Evolutionary conservation across 140 eudicot genomes (phyloP), one percentile per base, ranked within the genome.

Genomic region (Cichorium intybus): DNA sequence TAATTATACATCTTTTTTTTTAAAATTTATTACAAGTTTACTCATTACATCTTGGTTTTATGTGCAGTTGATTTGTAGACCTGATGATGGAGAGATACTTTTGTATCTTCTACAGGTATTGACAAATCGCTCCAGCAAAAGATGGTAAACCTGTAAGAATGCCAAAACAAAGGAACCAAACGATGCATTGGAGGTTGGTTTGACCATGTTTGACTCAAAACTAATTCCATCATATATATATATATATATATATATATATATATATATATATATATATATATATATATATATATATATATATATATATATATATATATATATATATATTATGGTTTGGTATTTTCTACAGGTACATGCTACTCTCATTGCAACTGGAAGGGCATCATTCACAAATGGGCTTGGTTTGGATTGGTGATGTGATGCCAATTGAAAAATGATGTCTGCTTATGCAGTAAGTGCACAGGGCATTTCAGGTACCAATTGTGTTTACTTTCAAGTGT

Each of bases 331-430:
- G 53, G 26, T 67, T 48, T 33, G 43, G 29, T 55, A 67, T 22
- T 39, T 17, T 18, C 66, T 75, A 52, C 87, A 92, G 98, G 97
- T 94, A 18, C 91, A 94, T 82, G 97, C 95, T 34, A 95, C 99
- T 54, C 87, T 94, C 41, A 94, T 94, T 86, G 99, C 99, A 46
- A 86, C 99, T 34, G 97, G 97, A 85, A 81, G 99, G 77, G 95
- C 97, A 62, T 97, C 97, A 59, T 89, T 80, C 59, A 94, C 99
- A n/a, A 66, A 80, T 67, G 95, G 99, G 55, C 95, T 94, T 65
- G 99, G 95, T 48, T 73, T 94, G 82, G 97, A 94, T 94, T 75
- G n/a, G n/a, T n/a, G n/a, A n/a, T n/a, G n/a, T n/a, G n/a, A n/a
- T n/a, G n/a, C n/a, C n/a, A n/a, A n/a, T n/a, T n/a, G n/a, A n/a